phyloP scores from a whole-genome alignment of 495 filamentous ascomycete genomes.

The Zalerion maritima region DNA sequence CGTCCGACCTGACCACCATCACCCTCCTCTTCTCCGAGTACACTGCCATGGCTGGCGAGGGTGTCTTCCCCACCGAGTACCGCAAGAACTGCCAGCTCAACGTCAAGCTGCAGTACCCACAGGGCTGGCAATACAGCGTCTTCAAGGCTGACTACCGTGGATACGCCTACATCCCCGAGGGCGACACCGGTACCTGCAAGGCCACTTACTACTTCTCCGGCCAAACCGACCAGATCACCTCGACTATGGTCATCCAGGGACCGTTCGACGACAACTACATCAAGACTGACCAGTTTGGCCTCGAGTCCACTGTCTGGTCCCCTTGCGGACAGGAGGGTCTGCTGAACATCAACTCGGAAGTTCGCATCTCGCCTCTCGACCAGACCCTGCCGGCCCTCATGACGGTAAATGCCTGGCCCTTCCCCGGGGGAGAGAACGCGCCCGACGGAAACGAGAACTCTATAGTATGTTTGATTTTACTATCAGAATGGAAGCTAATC shows the following conservation, averaged over 20 bases:
- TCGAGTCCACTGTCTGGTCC: slow-evolving; percentile 26
- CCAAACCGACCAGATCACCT: slow-evolving; percentile 17
- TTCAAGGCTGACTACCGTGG: slow-evolving; percentile 37
- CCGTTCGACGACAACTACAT: slow-evolving; percentile 23
- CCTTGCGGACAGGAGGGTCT: slow-evolving; percentile 24
- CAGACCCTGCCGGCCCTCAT: slow-evolving; percentile 8
- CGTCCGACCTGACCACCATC: slow-evolving; percentile 28
- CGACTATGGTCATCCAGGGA: slow-evolving; percentile 19
- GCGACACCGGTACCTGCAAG: slow-evolving; percentile 30
- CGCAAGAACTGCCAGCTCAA: slow-evolving; percentile 39
- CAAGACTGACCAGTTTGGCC: slow-evolving; percentile 22
- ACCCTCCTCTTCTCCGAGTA: slow-evolving; percentile 33
- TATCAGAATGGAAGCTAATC: background rate
- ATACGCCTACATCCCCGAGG: slow-evolving; percentile 26
- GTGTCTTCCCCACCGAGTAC: slow-evolving; percentile 19
- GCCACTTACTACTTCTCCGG: slow-evolving; percentile 40
- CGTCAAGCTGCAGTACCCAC: slow-evolving; percentile 33
- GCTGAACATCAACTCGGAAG: slow-evolving; percentile 30
- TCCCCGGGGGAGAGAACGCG: background rate
- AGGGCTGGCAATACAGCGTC: slow-evolving; percentile 37
- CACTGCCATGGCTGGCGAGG: slow-evolving; percentile 28
- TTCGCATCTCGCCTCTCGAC: slow-evolving; percentile 16
- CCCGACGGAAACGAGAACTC: background rate
- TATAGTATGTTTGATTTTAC: background rate
- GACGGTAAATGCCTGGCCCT: slow-evolving; percentile 10